These are phyloP conservation scores for Aspergillus felis DNA, from an alignment of 2,329 filamentous ascomycete species.

Conservation along the genomic window DNA sequence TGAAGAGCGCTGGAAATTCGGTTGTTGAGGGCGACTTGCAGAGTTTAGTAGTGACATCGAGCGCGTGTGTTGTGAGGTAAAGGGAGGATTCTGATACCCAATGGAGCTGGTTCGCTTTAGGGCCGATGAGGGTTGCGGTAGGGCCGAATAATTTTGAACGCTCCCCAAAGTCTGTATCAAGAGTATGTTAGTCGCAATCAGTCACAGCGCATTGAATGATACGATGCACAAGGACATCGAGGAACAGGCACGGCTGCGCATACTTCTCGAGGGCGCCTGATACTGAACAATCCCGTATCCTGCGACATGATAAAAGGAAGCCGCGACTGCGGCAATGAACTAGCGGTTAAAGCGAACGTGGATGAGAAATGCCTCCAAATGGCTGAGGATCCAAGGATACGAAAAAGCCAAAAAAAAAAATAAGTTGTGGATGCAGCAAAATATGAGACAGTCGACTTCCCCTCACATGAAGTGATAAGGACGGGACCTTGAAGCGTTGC, in stretches of 20 bases:
- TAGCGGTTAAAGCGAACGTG: neutral
- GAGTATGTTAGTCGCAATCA: conserved; percentile 15
- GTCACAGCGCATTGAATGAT: neutral
- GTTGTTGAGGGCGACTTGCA: conserved; percentile 76
- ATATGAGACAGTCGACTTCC: neutral
- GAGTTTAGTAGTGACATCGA: conserved; percentile 87
- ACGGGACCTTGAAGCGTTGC: neutral
- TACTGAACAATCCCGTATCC: conserved; percentile 83
- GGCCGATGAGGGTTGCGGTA: conserved; percentile 86
- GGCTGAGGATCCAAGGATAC: neutral
- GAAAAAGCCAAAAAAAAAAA: neutral
- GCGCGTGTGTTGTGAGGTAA: conserved; percentile 69
- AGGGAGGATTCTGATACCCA: conserved; percentile 60
- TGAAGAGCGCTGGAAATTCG: conserved; percentile 80
- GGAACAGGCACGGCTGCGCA: conserved; percentile 26
- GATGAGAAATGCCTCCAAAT: neutral
- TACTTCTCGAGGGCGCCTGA: conserved; percentile 88
- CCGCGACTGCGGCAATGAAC: conserved; percentile 24
- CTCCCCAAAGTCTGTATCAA: conserved; percentile 67
- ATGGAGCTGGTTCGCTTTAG: conserved; percentile 89
- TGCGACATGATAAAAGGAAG: conserved; percentile 65
- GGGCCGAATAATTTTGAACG: conserved; percentile 75
- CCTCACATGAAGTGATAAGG: neutral
- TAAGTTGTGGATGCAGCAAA: neutral
- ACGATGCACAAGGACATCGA: neutral